Base-by-base conservation (phyloP, 371 early-diverging fungal genomes). In the Chytridium lagenaria region DNA sequence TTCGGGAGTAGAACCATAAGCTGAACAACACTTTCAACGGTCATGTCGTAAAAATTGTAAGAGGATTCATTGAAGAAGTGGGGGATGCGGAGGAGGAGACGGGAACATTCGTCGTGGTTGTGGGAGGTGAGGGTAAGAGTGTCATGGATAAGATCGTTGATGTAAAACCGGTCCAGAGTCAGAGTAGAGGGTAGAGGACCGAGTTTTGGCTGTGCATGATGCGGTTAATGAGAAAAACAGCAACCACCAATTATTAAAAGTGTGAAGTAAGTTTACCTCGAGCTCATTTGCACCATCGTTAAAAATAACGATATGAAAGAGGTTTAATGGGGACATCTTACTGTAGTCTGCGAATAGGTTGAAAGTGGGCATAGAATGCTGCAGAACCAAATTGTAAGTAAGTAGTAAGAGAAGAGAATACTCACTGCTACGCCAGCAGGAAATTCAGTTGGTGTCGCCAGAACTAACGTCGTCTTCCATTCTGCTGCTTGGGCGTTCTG, bases 121-220 rank as follows among this genome's bases (percentile, higher is more conserved):
- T 79, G 84, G 1, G 80, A 79, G 68, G 93, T 93, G 57, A 94
- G 83, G 40, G 89, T 82, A 30, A 95, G 78, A 0, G 89, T 90
- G 77, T 97, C 97, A 0, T 84, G 73, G 51, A 92, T 85, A 23
- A 91, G 77, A 78, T 97, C 97, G 73, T 90, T 88, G 63, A 95
- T 77, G 44, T 95, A 83, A 79, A 89, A 93, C 50, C 93, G 89
- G 22, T 89, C 85, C 34, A 94, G 86, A 7, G 85, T 73, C 68
- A 77, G 61, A 55, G 91, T 79, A 0, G 78, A 52, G 31, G 86
- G 86, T 7, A 86, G 79, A 31, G 78, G 71, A 36, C 65, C 72
- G 28, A 72, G 50, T 36, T 61, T 61, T 34, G 61, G 61, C 61
- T 61, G 23, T 10, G 12, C 44, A 19, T 19, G 52, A 77, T 59